phyloP scores from a whole-genome alignment of 2,329 filamentous ascomycete species.

The Endocalyx cinctus region DNA sequence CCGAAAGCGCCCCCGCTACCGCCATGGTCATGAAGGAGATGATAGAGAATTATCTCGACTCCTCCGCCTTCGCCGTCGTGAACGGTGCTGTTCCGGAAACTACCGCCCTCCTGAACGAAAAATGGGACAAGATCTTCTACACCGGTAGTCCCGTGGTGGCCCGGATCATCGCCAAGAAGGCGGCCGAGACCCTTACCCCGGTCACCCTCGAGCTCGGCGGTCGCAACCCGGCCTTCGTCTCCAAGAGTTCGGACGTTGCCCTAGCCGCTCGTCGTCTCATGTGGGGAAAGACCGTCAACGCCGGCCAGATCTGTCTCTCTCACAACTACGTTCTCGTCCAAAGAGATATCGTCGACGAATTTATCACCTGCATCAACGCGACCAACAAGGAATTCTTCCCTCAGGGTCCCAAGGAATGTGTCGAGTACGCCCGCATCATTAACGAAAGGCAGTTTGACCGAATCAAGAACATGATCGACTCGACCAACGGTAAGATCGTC shows the following conservation, averaged over 20 bases:
- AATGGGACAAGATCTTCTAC: conserved; percentile 98
- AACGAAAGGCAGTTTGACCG: conserved; percentile 76
- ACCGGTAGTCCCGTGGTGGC: conserved; percentile 77
- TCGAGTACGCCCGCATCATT: conserved; percentile 76
- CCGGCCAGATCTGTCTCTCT: conserved; percentile 86
- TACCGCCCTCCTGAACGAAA: conserved; percentile 75
- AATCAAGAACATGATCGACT: conserved; percentile 87
- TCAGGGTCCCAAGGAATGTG: conserved; percentile 69
- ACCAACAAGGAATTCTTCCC: conserved; percentile 78
- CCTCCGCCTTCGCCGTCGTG: conserved; percentile 68
- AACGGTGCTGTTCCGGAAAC: conserved; percentile 81
- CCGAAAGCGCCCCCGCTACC: conserved; percentile 71
- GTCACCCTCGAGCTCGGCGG: conserved; percentile 88
- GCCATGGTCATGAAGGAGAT: conserved; percentile 79
- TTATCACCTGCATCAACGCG: conserved; percentile 70
- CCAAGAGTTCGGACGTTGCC: conserved; percentile 72
- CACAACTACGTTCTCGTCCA: conserved; percentile 92
- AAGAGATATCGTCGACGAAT: conserved; percentile 62
- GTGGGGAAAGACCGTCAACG: conserved; percentile 84
- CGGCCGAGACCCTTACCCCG: conserved; percentile 82
- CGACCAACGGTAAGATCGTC: conserved; percentile 76
- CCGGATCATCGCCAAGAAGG: conserved; percentile 84
- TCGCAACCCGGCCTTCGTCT: conserved; percentile 86
- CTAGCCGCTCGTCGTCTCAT: conserved; percentile 79
- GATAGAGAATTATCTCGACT: conserved; percentile 70